Base-by-base conservation (phyloP, 2,329 filamentous ascomycete genomes). In the Hypoxylon sp. region DNA sequence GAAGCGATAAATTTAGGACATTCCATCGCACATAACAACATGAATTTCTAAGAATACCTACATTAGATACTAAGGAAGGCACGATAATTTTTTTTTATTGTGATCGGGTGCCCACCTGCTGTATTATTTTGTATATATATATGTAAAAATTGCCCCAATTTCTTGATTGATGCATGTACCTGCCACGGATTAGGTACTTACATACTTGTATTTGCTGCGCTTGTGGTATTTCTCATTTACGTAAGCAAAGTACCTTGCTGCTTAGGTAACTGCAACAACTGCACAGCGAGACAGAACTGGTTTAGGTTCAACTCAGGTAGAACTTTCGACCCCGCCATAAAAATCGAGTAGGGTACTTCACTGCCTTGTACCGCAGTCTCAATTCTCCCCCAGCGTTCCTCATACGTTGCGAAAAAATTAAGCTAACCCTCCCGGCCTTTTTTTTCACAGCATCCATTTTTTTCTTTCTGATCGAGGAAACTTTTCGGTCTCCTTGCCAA, bases 401-500 rank as follows among this genome's bases (percentile, higher is more conserved):
- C 54, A 64, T 67, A 67, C 63, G 60, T 62, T 69, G 62, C 63
- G 63, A 65, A 60, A 69, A 69, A 68, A 67, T 60, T 62, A 52
- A 71, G 66, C 66, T 71, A 71, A 57, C 69, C 69, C 69, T 71
- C 63, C 69, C 69, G 65, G 69, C 70, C 19, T 70, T 69, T 69
- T 70, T 74, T 71, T 72, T 65, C 69, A 66, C 71, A 72, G 68
- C 68, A 72, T 69, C 71, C 70, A 74, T 74, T 74, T 74, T 75
- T 75, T 75, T 72, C 70, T 72, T 69, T 69, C 67, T 70, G 70
- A 69, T 73, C 53, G 69, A 69, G 71, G 69, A 75, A 75, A 72
- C 63, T 71, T 74, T 73, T 75, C 66, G 48, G 56, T 72, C 68
- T 62, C 72, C 67, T 74, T 73, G 68, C 72, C 72, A 70, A 72